phyloP scores from a whole-genome alignment of 2,329 filamentous ascomycete genomes.

The Microdochium paspali region DNA sequence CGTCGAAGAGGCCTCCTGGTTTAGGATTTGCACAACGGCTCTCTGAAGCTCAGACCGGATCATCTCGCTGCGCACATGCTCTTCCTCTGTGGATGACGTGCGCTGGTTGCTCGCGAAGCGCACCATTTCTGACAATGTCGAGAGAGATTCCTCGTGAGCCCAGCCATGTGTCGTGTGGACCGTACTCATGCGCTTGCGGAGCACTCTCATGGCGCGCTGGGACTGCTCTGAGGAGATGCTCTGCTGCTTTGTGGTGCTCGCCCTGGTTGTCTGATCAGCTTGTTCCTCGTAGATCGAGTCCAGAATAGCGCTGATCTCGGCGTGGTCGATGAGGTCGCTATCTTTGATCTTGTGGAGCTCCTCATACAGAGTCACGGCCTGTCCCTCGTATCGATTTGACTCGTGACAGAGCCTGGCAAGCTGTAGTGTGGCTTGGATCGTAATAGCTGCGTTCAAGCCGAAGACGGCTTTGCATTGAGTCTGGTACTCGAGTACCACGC shows the following conservation, averaged over 20 bases:
- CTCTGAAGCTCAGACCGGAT: conserved; percentile 22
- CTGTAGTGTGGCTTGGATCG: conserved; percentile 21
- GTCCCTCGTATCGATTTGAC: conserved; percentile 21
- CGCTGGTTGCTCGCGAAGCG: conserved; percentile 21
- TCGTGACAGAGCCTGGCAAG: conserved; percentile 26
- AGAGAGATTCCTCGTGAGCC: conserved; percentile 26
- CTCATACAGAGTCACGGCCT: conserved; percentile 25
- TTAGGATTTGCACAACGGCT: conserved; percentile 20
- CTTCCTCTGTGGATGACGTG: conserved; percentile 8
- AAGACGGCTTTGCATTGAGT: conserved; percentile 22
- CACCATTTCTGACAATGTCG: conserved; percentile 24
- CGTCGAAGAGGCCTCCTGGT: conserved; percentile 16
- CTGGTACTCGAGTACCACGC: conserved; percentile 22
- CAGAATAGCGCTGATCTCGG: conserved; percentile 22
- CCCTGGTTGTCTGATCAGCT: conserved; percentile 10
- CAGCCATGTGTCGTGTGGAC: conserved; percentile 23
- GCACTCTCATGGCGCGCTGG: conserved; percentile 18
- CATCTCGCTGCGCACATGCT: conserved; percentile 6
- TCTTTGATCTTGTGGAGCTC: conserved; percentile 22
- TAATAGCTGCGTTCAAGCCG: conserved; percentile 22
- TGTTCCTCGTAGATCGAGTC: conserved; percentile 28
- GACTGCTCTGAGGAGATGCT: conserved; percentile 17
- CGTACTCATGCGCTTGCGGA: conserved; percentile 17
- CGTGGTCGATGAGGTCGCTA: conserved; percentile 18
- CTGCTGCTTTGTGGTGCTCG: conserved; percentile 9